Percentiles rank a stretch among this genome's conserved stretches.
phyloP scores from a whole-genome alignment of 148 eudicot genomes.

The Polygonum maritimum region DNA sequence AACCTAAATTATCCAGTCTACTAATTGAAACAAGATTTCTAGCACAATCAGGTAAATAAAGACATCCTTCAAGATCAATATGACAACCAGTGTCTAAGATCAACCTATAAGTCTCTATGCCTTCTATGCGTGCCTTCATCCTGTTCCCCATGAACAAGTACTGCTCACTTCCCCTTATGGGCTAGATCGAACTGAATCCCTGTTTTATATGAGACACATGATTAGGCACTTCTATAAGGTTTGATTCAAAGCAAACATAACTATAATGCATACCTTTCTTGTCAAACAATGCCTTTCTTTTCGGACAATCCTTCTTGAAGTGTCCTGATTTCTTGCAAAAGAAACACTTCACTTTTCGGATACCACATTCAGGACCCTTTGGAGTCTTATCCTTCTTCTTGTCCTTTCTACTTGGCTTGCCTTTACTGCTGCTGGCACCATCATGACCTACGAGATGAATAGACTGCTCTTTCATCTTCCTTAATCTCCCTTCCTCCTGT shows the following conservation, averaged over 20 bases:
- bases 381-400: too few relatives aligned
- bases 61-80: neutral
- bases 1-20: slow-evolving; percentile 12
- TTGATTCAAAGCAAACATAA: too few relatives aligned
- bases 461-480: slow-evolving; percentile 2
- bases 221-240: neutral
- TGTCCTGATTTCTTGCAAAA: too few relatives aligned
- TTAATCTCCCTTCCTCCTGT: slow-evolving; percentile 17
- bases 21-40: slow-evolving; percentile 16
- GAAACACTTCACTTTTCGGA: too few relatives aligned
- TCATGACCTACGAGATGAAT: neutral
- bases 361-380: too few relatives aligned
- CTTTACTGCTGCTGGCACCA: neutral
- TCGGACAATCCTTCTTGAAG: too few relatives aligned
- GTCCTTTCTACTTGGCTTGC: neutral
- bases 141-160: slow-evolving; percentile 19
- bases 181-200: slow-evolving; percentile 21
- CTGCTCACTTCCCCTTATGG: slow-evolving; percentile 14
- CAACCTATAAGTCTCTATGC: slow-evolving; percentile 14
- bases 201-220: neutral
- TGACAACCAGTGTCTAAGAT: slow-evolving; percentile 14
- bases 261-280: too few relatives aligned
- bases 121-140: slow-evolving; percentile 18
- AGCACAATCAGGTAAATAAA: slow-evolving; percentile 14
- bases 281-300: too few relatives aligned